Base-by-base conservation (phyloP, 345 rosid genomes). In the Carallia pectinifolia region DNA sequence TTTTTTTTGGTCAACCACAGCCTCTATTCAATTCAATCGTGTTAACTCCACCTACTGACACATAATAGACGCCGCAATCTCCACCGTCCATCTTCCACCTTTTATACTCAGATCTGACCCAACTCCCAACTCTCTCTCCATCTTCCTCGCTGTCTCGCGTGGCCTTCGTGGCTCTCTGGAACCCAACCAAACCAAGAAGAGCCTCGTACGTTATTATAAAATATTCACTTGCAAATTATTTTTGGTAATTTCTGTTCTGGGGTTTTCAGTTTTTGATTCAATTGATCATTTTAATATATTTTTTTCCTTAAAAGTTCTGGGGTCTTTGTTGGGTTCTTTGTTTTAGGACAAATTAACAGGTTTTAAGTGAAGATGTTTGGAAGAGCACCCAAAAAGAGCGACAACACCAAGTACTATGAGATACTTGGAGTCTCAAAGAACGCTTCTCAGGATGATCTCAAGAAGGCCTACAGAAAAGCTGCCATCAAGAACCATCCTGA, bases 401-500 rank as follows among this genome's bases (percentile, higher is more conserved):
- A 88, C 34, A 88, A 88, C 77, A 81, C 83, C 4, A 86, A 83
- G 81, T 88, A 86, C 73, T 88, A 88, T 58, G 87, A 86, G 76
- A 76, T 80, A 60, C 82, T 88, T 39, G 93, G 93, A 18, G 90
- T 86, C 50, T 69, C 88, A 1, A 81, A 72, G 72, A 74, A 30
- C 64, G 88, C 89, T 30, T 74, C 83, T 1, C 87, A 77, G 60
- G 92, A 88, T 56, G 92, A 88, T 73, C 81, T 88, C 8, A 88
- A 88, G 84, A 88, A 84, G 80, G 92, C 92, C 53, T 88, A 85
- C 44, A 72, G 83, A 58, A 88, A 88, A 70, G 89, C 90, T 5
- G 92, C 92, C n/a, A 86, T 88, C 23, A 86, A 88, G 75, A 88
- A 88, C 66, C 92, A 86, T 79, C 92, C 92, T 18, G 88, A 88